A percentile compares a stretch with the other conserved stretches of the same genome.
Conservation (phyloP, 345 rosid species). For the Odontarrhena argentea region DNA sequence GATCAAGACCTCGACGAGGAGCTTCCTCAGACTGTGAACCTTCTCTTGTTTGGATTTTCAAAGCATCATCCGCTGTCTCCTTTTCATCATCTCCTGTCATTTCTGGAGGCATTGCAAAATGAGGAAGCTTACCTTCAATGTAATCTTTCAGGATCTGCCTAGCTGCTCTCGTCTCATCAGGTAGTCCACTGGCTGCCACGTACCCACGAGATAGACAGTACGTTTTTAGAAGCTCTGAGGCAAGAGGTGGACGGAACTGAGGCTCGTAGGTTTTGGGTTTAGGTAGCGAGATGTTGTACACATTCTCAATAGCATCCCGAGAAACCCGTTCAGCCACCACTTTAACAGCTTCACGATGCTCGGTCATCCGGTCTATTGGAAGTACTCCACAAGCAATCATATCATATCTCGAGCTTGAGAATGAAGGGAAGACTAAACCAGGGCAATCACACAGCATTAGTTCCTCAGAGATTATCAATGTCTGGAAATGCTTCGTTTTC, state of each 20-base stretch:
- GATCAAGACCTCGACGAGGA: conserved; percentile 47
- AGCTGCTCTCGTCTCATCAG: conserved; percentile 89
- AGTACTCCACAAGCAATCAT: conserved; percentile 95
- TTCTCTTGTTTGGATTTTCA: conserved; percentile 39
- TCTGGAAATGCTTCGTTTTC: conserved; percentile 95
- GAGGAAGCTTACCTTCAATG: conserved; percentile 80
- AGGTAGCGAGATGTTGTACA: conserved; percentile 74
- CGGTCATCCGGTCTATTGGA: conserved; percentile 90
- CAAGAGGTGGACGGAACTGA: conserved; percentile 75
- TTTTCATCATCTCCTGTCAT: conserved; percentile 41
- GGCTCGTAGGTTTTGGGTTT: conserved; percentile 86
- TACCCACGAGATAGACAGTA: conserved; percentile 85
- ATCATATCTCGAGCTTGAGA: conserved; percentile 85
- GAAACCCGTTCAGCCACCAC: conserved; percentile 82
- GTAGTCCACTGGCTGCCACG: conserved; percentile 92
- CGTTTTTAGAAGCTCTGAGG: conserved; percentile 68
- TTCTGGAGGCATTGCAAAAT: conserved; percentile 74
- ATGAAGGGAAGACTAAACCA: conserved; percentile 87
- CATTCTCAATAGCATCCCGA: conserved; percentile 61
- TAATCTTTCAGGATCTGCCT: conserved; percentile 84
- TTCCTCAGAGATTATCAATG: conserved; percentile 74
- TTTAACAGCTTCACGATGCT: conserved; percentile 86
- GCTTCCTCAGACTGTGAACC: conserved; percentile 45
- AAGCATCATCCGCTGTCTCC: conserved; percentile 28
- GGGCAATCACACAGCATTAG: conserved; percentile 92